These are phyloP conservation scores for Typha latifolia DNA, from an alignment of 176 grass and related monocot genomes.

Conservation along the genomic window DNA sequence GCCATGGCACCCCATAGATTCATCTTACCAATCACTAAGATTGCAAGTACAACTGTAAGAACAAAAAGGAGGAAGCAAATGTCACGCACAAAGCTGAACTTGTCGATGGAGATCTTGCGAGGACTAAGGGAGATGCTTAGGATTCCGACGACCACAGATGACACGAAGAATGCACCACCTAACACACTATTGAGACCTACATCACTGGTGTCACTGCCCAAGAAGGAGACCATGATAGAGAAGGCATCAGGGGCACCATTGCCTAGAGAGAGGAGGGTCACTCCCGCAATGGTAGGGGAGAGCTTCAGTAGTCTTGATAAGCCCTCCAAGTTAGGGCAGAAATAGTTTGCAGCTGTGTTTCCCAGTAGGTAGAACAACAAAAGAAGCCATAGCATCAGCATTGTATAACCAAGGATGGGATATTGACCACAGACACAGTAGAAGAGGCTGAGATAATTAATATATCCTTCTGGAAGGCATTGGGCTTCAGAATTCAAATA, in stretches of 20 bases:
- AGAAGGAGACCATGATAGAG: constrained; percentile 54
- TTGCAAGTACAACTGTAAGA: constrained; percentile 16
- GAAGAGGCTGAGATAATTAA: constrained; percentile 55
- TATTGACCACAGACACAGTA: constrained; percentile 31
- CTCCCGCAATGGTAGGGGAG: constrained; percentile 54
- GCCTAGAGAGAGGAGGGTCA: constrained; percentile 60
- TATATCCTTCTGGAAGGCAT: constrained; percentile 24
- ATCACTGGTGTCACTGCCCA: background rate
- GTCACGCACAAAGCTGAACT: constrained; percentile 46
- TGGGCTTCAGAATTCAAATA: background rate
- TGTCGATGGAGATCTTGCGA: constrained; percentile 20
- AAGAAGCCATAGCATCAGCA: constrained; percentile 38
- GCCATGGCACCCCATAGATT: constrained; percentile 32
- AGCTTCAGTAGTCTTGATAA: constrained; percentile 42
- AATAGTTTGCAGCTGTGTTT: constrained; percentile 67
- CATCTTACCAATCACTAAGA: constrained; percentile 40
- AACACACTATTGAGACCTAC: constrained; percentile 58
- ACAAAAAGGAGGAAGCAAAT: constrained; percentile 40
- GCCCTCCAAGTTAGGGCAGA: constrained; percentile 59
- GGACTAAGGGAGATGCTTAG: constrained; percentile 31
- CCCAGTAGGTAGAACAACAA: constrained; percentile 69
- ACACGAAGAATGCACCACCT: constrained; percentile 57
- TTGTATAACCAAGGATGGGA: constrained; percentile 19
- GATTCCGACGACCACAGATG: constrained; percentile 48
- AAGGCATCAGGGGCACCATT: constrained; percentile 70